Evolutionary conservation across 768 basidiomycete genomes (phyloP), one percentile per base, ranked within the genome.

Genomic region (Termitomyces sp.): DNA sequence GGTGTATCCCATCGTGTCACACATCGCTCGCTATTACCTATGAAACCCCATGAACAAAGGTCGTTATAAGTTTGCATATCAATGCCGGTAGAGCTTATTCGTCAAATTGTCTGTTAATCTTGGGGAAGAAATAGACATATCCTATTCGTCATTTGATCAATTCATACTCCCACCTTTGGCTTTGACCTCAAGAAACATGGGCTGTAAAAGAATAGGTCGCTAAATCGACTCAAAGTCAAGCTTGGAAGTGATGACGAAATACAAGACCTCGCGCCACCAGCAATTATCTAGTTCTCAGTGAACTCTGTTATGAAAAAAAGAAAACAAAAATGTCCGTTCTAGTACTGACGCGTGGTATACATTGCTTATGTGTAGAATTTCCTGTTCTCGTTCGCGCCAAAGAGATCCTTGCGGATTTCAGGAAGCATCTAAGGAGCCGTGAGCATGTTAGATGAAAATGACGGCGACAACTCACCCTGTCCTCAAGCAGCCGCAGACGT

Each of bases 351-450:
- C 46, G 26, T 47, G 57, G 54, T 57, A 53, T 56, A 55, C 46
- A 58, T n/a, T 41, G n/a, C 36, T 46, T 69, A 90, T 69, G 86
- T 87, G 72, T 85, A 90, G 79, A 95, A 96, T 71, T 92, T 94
- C 67, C 95, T 85, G 76, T 96, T 98, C 71, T 84, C 80, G 72
- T 98, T 98, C 34, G 79, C 72, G 16, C 96, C 96, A 64, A 96
- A 98, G 46, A 98, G 78, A 65, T 94, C 89, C 61, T 79, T 79
- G 64, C 96, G 79, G 64, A 98, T 92, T 74, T 97, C 94, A 2
- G 96, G 96, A 26, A 98, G 78, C 96, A 98, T 98, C 92, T 96
- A 42, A 5, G 29, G 32, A 22, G 27, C 13, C 16, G 13, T n/a
- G 32, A 2, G 29, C 54, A 42, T 36, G 31, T 20, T 26, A 48